Conservation (phyloP, 2,329 filamentous ascomycete species). For the Sporothrix pallida region DNA sequence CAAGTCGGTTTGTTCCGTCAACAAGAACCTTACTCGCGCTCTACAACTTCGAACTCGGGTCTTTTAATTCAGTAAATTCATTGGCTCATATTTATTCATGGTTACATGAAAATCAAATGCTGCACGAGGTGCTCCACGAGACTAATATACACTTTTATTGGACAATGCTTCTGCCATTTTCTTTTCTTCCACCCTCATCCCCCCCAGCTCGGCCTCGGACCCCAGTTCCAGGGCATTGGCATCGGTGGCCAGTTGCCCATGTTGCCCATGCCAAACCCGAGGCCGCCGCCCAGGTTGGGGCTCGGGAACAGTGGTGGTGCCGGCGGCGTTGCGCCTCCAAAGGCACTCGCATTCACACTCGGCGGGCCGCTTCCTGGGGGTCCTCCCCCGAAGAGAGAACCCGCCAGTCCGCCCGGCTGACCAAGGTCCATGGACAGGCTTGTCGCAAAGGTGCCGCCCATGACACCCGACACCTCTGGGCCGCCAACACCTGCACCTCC, state of each 20-base stretch:
- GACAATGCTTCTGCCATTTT: neutral
- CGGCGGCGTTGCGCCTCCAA: neutral
- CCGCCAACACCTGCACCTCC: neutral
- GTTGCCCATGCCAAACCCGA: neutral
- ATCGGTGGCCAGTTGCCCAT: conserved; percentile 21
- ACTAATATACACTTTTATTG: neutral
- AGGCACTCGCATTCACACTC: neutral
- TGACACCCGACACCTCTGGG: neutral
- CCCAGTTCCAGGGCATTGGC: conserved; percentile 20
- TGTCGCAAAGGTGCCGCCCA: neutral
- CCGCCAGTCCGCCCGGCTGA: neutral
- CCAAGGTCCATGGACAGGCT: neutral
- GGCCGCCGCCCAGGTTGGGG: neutral
- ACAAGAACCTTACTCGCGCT: too few relatives aligned
- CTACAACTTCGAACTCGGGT: too few relatives aligned
- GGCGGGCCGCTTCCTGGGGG: neutral
- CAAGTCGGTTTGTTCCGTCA: conserved; percentile 1
- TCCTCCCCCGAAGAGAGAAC: neutral
- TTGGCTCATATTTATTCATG: too few relatives aligned
- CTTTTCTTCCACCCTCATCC: neutral
- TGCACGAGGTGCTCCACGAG: too few relatives aligned
- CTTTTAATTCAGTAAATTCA: too few relatives aligned
- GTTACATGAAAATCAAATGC: too few relatives aligned
- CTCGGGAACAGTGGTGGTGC: neutral
- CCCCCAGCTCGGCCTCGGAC: neutral